Percentiles rank a stretch among this genome's conserved stretches.
These are phyloP conservation scores for Orbilia javanica DNA, from an alignment of 2,329 filamentous ascomycete species.

Conservation along the genomic window DNA sequence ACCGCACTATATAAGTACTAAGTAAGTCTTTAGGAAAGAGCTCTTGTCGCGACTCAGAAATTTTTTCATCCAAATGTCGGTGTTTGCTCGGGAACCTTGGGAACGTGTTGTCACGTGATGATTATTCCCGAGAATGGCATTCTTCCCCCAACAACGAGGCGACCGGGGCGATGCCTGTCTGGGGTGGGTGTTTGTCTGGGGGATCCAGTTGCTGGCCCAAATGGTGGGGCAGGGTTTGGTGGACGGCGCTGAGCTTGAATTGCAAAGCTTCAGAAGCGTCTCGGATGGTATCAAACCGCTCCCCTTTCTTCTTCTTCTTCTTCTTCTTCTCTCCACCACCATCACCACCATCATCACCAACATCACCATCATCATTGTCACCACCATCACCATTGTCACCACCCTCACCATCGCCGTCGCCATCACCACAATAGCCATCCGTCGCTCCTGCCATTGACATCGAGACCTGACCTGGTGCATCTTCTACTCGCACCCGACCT, in stretches of 20 bases:
- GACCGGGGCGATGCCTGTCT: background rate
- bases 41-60: conserved; percentile 7
- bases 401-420: background rate
- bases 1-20: too few species aligned
- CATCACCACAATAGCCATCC: background rate
- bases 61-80: background rate
- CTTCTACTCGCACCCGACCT: background rate
- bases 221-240: conserved; percentile 7
- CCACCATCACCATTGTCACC: conserved; percentile 4
- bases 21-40: background rate
- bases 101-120: conserved; percentile 3
- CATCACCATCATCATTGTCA: conserved; percentile 3
- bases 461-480: too few species aligned
- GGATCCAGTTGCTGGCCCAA: background rate
- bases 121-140: too few species aligned
- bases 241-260: conserved; percentile 12
- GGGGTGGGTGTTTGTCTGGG: background rate
- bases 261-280: conserved; percentile 47
- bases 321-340: background rate
- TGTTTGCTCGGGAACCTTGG: background rate
- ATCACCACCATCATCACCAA: background rate
- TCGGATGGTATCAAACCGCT: conserved; percentile 7
- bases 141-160: too few species aligned
- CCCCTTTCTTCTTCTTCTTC: background rate
- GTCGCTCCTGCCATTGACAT: background rate